phyloP scores from a whole-genome alignment of 768 basidiomycete species.

The Coprinopsis strossmayeri region DNA sequence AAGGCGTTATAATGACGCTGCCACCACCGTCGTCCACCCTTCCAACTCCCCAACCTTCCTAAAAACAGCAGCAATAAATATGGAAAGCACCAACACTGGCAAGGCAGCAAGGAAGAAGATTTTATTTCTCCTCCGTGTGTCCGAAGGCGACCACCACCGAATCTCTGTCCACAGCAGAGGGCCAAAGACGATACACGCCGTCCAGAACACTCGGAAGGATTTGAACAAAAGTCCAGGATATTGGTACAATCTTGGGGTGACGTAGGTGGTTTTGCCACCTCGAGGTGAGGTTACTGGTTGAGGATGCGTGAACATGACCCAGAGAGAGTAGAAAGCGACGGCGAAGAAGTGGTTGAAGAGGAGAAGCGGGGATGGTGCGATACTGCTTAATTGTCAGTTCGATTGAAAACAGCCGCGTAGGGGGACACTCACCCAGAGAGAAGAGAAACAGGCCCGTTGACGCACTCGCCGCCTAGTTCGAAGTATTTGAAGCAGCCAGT shows the following conservation, averaged over 20 bases:
- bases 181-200: slow-evolving; percentile 82
- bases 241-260: slow-evolving; percentile 42
- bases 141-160: slow-evolving; percentile 54
- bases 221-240: slow-evolving; percentile 65
- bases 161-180: slow-evolving; percentile 88
- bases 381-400: slow-evolving; percentile 42
- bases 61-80: slow-evolving; percentile 2
- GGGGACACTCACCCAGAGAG: slow-evolving; percentile 66
- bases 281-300: slow-evolving; percentile 15
- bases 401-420: background rate
- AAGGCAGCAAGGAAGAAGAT: background rate
- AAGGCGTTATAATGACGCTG: too few species aligned
- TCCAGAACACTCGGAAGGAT: slow-evolving; percentile 75
- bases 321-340: slow-evolving; percentile 94
- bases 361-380: slow-evolving; percentile 71
- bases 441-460: slow-evolving; percentile 84
- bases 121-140: slow-evolving; percentile 14
- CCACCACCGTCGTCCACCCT: too few species aligned
- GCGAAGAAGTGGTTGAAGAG: slow-evolving; percentile 91
- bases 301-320: slow-evolving; percentile 71
- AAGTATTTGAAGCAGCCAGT: slow-evolving; percentile 98
- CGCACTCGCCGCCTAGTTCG: slow-evolving; percentile 83
- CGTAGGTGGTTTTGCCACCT: slow-evolving; percentile 29
- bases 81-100: background rate
- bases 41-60: background rate